Conservation (phyloP, 768 basidiomycete species). For the Neoboletus magnificus region DNA sequence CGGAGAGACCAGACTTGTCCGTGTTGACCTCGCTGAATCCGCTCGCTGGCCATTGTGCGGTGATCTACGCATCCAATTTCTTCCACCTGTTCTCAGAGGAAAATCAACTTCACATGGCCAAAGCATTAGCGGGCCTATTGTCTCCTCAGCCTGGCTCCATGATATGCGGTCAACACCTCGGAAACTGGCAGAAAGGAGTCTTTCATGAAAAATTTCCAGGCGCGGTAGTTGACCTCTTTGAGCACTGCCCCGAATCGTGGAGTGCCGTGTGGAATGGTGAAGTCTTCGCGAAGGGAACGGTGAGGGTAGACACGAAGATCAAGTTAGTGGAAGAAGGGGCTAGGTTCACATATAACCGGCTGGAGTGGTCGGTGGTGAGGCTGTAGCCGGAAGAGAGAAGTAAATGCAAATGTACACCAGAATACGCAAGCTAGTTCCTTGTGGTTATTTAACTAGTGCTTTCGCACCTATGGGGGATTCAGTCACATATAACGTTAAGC, state of each 20-base stretch:
- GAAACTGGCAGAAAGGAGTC: conserved; percentile 1
- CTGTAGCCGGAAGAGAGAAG: conserved; percentile 4
- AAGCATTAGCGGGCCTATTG: conserved; percentile 27
- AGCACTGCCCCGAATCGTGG: conserved; percentile 36
- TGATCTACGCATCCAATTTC: no score
- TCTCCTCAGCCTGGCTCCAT: conserved; percentile 30
- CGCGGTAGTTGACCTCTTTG: conserved; percentile 17
- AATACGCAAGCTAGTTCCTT: no score
- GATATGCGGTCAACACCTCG: conserved; percentile 29
- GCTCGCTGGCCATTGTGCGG: no score
- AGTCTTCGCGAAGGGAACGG: conserved; percentile 26
- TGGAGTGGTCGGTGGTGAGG: conserved; percentile 27
- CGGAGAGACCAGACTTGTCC: conserved; percentile 26
- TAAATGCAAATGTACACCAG: not conserved
- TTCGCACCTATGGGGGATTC: not conserved
- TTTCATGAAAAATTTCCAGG: not conserved
- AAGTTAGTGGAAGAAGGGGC: not conserved
- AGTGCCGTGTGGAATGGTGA: conserved; percentile 35
- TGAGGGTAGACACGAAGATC: conserved; percentile 3
- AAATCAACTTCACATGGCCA: conserved; percentile 28
- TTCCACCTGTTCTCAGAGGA: no score
- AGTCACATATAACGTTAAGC: no score
- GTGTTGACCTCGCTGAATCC: no score
- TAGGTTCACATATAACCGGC: not conserved
- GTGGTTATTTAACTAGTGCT: not conserved